Conservation (phyloP, 2,329 filamentous ascomycete genomes). For the Colletotrichum camelliae region DNA sequence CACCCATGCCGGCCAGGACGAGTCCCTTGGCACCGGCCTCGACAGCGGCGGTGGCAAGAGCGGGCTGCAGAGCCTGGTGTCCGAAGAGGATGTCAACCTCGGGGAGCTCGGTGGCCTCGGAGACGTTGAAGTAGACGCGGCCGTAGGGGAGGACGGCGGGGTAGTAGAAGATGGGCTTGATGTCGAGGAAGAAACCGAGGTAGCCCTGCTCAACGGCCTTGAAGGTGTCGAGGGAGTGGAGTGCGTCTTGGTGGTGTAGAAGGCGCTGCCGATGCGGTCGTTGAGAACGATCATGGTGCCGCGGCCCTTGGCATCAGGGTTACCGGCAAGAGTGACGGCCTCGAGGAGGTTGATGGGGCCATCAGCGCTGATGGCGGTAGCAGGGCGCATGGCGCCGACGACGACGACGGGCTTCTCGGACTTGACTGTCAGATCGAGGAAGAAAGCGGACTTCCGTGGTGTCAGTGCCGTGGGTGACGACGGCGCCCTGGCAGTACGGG, state of each 20-base stretch:
- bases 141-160: slow-evolving; percentile 53
- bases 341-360: slow-evolving; percentile 67
- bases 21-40: slow-evolving; percentile 57
- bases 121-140: slow-evolving; percentile 48
- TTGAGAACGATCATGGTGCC: slow-evolving; percentile 67
- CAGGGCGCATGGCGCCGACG: slow-evolving; percentile 68
- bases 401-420: slow-evolving; percentile 64
- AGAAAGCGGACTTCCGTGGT: slow-evolving; percentile 69
- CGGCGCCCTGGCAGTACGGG: slow-evolving; percentile 50
- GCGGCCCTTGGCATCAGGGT: slow-evolving; percentile 48
- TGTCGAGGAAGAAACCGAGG: slow-evolving; percentile 63
- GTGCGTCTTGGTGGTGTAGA: slow-evolving; percentile 66
- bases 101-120: slow-evolving; percentile 44
- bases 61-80: slow-evolving; percentile 56
- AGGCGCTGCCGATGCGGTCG: slow-evolving; percentile 51
- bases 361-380: slow-evolving; percentile 66
- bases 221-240: slow-evolving; percentile 68
- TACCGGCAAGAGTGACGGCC: slow-evolving; percentile 61
- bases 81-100: slow-evolving; percentile 62
- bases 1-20: slow-evolving; percentile 60
- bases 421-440: slow-evolving; percentile 62
- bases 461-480: slow-evolving; percentile 71
- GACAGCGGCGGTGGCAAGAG: slow-evolving; percentile 53
- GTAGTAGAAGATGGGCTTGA: slow-evolving; percentile 66
- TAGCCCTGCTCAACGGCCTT: slow-evolving; percentile 60